phyloP scores from a whole-genome alignment of 2,329 filamentous ascomycete genomes.

The Ophiostoma angusticollis region DNA sequence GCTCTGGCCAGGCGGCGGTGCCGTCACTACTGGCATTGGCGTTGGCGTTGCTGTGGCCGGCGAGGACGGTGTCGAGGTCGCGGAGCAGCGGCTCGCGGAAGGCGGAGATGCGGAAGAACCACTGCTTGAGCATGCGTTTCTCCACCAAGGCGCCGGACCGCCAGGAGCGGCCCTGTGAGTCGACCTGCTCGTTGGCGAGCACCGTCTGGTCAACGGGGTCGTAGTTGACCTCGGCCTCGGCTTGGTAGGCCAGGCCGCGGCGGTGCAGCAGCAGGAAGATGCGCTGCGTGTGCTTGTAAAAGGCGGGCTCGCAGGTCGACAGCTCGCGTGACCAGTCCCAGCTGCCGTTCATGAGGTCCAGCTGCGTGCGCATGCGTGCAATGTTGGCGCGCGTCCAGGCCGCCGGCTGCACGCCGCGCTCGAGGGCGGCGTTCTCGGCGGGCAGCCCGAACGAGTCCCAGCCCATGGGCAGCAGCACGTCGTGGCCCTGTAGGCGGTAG shows the following conservation, averaged over 20 bases:
- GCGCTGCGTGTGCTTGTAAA: constrained; percentile 81
- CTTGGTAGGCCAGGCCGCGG: constrained; percentile 67
- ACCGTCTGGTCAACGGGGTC: constrained; percentile 84
- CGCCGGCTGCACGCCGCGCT: constrained; percentile 63
- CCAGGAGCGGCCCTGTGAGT: constrained; percentile 74
- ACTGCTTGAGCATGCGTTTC: constrained; percentile 67
- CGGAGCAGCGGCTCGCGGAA: constrained; percentile 61
- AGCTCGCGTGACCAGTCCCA: constrained; percentile 80
- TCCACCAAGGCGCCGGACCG: constrained; percentile 75
- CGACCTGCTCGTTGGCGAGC: constrained; percentile 87
- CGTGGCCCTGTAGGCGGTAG: constrained; percentile 57
- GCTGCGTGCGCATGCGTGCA: constrained; percentile 68
- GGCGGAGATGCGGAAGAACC: constrained; percentile 76
- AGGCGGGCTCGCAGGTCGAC: constrained; percentile 69
- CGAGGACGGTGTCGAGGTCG: constrained; percentile 54
- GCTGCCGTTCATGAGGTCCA: constrained; percentile 63
- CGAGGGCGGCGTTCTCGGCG: constrained; percentile 82
- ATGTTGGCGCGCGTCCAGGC: constrained; percentile 76
- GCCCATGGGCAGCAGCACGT: constrained; percentile 79
- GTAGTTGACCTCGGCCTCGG: constrained; percentile 76
- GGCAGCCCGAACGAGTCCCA: constrained; percentile 90
- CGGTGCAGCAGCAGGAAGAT: constrained; percentile 69
- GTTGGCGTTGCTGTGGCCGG: too few species aligned
- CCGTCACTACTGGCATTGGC: too few species aligned
- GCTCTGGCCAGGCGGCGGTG: constrained; percentile 70